Conservation (phyloP, 305 asterid species). For the Solanum hybrid region DNA sequence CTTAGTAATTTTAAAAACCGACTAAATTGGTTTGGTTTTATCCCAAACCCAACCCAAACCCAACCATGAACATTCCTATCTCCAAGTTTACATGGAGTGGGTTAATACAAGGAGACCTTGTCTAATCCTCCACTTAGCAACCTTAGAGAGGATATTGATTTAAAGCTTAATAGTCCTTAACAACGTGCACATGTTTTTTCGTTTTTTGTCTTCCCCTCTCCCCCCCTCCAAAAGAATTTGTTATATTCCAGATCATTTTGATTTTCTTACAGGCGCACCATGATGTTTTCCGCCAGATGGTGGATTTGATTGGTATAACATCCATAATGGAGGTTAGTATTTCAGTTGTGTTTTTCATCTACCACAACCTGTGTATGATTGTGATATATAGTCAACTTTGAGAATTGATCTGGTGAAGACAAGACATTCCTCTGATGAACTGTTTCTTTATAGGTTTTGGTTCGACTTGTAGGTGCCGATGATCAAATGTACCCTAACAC, state of each 20-base stretch:
- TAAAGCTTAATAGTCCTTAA: not conserved
- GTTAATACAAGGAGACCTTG: not conserved
- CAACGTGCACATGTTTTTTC: not conserved
- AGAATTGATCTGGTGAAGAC: not conserved
- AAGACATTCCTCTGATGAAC: not conserved
- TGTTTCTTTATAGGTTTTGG: conserved; percentile 62
- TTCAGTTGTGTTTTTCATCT: not conserved
- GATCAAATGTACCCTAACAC: conserved; percentile 84
- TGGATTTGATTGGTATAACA: conserved; percentile 94
- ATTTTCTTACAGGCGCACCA: conserved; percentile 53
- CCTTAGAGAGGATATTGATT: not conserved
- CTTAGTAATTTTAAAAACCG: not conserved
- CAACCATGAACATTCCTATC: not conserved
- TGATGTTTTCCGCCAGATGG: conserved; percentile 73
- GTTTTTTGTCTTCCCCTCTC: not conserved
- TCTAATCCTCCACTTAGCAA: not conserved
- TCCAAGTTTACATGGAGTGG: not conserved
- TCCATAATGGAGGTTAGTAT: conserved; percentile 92
- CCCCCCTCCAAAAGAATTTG: not conserved
- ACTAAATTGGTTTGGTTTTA: not conserved
- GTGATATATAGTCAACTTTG: not conserved
- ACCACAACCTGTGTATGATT: not conserved
- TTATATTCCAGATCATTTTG: not conserved
- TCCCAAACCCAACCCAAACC: not conserved
- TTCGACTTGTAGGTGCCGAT: conserved; percentile 86